These are phyloP conservation scores for Pharnaceum exiguum DNA, from an alignment of 148 eudicot genomes.

Conservation along the genomic window DNA sequence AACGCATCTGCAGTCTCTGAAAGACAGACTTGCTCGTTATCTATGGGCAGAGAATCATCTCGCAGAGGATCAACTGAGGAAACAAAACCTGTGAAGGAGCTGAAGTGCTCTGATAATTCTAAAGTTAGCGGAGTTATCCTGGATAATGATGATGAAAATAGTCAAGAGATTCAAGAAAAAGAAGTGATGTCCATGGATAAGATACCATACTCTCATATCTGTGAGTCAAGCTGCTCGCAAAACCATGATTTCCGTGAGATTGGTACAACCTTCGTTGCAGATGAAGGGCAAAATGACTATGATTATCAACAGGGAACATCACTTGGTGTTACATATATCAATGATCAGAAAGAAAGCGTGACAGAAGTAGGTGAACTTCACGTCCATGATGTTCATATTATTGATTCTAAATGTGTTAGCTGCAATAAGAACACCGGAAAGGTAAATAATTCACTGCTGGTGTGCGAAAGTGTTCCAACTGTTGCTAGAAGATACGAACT, in stretches of 20 bases:
- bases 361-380: conserved; percentile 28
- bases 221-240: conserved; percentile 15
- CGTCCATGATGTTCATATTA: conserved; percentile 71
- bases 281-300: conserved; percentile 10
- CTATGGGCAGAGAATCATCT: conserved; percentile 13
- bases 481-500: conserved; percentile 9
- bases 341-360: conserved; percentile 13
- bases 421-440: conserved; percentile 10
- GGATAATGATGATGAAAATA: conserved; percentile 11
- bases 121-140: conserved; percentile 13
- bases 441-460: conserved; percentile 3
- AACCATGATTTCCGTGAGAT: conserved; percentile 18
- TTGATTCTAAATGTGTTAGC: conserved; percentile 28
- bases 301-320: conserved; percentile 9
- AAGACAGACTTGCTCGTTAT: conserved; percentile 11
- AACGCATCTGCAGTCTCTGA: conserved; percentile 21
- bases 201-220: conserved; percentile 13
- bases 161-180: conserved; percentile 37
- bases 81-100: conserved; percentile 17
- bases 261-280: conserved; percentile 13
- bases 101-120: conserved; percentile 10
- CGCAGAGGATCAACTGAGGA: conserved; percentile 17
- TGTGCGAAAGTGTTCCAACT: conserved; percentile 12
- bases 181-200: conserved; percentile 32
- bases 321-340: conserved; percentile 13